These are phyloP conservation scores for Nakazawaea ambrosiae DNA, from an alignment of 805 yeast genomes.

Conservation along the genomic window DNA sequence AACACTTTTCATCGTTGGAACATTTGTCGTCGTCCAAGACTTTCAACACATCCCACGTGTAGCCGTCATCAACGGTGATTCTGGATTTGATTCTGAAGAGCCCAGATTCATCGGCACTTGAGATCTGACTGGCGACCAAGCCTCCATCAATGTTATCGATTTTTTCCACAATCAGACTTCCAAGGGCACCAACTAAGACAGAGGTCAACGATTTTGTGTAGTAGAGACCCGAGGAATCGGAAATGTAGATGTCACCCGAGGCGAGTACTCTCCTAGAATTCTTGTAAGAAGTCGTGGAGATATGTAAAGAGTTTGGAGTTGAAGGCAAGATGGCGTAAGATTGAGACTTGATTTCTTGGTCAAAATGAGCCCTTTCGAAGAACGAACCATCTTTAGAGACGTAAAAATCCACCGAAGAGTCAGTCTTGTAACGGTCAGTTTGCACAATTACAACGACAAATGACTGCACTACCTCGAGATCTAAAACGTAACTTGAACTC, in stretches of 20 bases:
- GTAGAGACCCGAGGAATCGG: conserved; percentile 52
- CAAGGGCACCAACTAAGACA: conserved; percentile 28
- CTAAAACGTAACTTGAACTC: conserved; percentile 25
- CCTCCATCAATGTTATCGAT: conserved; percentile 54
- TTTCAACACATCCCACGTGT: conserved; percentile 41
- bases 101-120: conserved; percentile 24
- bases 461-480: conserved; percentile 29
- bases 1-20: conserved; percentile 38
- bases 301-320: conserved; percentile 30
- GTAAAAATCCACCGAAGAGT: conserved; percentile 31
- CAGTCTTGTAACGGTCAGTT: conserved; percentile 33
- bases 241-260: conserved; percentile 34
- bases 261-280: conserved; percentile 13
- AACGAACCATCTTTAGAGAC: conserved; percentile 39
- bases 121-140: conserved; percentile 40
- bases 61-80: conserved; percentile 47
- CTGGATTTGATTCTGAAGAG: conserved; percentile 23
- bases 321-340: conserved; percentile 33
- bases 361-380: conserved; percentile 34
- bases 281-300: conserved; percentile 26
- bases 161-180: conserved; percentile 33
- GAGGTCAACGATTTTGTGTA: conserved; percentile 38
- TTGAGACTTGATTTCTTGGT: conserved; percentile 29
- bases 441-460: conserved; percentile 34
- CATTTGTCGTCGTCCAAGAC: conserved; percentile 38